These are phyloP conservation scores for Mycena indigotica DNA, from an alignment of 768 basidiomycete genomes.

Conservation along the genomic window DNA sequence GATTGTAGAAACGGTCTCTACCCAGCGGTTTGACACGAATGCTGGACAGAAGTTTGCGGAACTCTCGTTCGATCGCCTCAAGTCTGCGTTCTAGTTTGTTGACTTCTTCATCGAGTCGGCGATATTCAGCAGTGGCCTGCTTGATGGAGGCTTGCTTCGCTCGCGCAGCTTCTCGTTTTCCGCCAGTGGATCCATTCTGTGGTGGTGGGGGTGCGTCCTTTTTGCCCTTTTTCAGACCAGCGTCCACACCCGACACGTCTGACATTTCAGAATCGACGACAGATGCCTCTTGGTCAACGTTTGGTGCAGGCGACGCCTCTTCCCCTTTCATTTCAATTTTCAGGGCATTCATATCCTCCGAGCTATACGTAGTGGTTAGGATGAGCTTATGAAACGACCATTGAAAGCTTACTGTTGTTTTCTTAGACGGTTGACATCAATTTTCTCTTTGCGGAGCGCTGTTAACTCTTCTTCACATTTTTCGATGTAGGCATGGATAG, in stretches of 20 bases:
- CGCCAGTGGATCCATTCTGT: slow-evolving; percentile 46
- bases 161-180: slow-evolving; percentile 79
- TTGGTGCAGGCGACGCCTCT: slow-evolving; percentile 38
- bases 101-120: slow-evolving; percentile 85
- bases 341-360: slow-evolving; percentile 75
- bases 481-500: slow-evolving; percentile 88
- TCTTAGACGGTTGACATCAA: slow-evolving; percentile 88
- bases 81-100: slow-evolving; percentile 79
- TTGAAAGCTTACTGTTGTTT: slow-evolving; percentile 75
- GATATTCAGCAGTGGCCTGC: slow-evolving; percentile 80
- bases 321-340: slow-evolving; percentile 58
- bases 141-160: slow-evolving; percentile 79
- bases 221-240: slow-evolving; percentile 60
- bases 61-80: slow-evolving; percentile 90
- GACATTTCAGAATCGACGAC: slow-evolving; percentile 76
- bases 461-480: slow-evolving; percentile 87
- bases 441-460: slow-evolving; percentile 91
- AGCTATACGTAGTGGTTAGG: slow-evolving; percentile 39
- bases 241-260: slow-evolving; percentile 65
- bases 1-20: slow-evolving; percentile 90
- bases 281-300: slow-evolving; percentile 57
- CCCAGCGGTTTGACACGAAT: slow-evolving; percentile 89
- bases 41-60: slow-evolving; percentile 83
- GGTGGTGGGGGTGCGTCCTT: slow-evolving; percentile 56
- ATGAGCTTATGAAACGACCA: slow-evolving; percentile 7